Conservation (phyloP, 2,329 filamentous ascomycete species). For the Cercospora beticola region DNA sequence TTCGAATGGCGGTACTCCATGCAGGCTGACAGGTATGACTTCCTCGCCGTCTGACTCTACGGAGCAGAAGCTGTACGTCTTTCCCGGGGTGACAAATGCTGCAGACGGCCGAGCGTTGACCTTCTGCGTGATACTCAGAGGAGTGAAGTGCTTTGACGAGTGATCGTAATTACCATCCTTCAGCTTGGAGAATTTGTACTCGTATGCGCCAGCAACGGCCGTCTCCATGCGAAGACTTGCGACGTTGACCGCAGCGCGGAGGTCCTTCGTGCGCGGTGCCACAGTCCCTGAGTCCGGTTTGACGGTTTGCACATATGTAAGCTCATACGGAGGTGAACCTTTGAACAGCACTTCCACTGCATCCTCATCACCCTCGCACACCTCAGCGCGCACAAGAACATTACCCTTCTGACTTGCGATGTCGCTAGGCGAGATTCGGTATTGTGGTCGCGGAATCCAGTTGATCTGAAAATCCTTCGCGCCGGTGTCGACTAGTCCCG, state of each 20-base stretch:
- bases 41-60: slow-evolving; percentile 77
- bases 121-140: slow-evolving; percentile 72
- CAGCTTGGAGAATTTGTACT: slow-evolving; percentile 80
- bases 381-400: slow-evolving; percentile 70
- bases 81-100: slow-evolving; percentile 78
- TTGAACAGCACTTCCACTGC: slow-evolving; percentile 76
- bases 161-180: slow-evolving; percentile 83
- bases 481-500: slow-evolving; percentile 72
- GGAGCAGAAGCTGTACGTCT: slow-evolving; percentile 93
- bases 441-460: slow-evolving; percentile 79
- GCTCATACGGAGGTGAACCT: slow-evolving; percentile 76
- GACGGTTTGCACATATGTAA: slow-evolving; percentile 77
- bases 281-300: slow-evolving; percentile 66
- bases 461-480: slow-evolving; percentile 75
- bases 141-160: slow-evolving; percentile 63
- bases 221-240: slow-evolving; percentile 86
- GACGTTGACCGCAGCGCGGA: slow-evolving; percentile 74
- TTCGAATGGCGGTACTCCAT: slow-evolving; percentile 81
- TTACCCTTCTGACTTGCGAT: slow-evolving; percentile 56
- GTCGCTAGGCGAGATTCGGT: slow-evolving; percentile 62
- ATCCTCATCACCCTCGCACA: slow-evolving; percentile 94
- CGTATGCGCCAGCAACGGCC: slow-evolving; percentile 74
- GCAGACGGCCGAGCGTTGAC: slow-evolving; percentile 83
- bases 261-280: slow-evolving; percentile 63
- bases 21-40: slow-evolving; percentile 80